Base-by-base conservation (phyloP, 495 filamentous ascomycete species). In the Rostrohypoxylon terebratum region DNA sequence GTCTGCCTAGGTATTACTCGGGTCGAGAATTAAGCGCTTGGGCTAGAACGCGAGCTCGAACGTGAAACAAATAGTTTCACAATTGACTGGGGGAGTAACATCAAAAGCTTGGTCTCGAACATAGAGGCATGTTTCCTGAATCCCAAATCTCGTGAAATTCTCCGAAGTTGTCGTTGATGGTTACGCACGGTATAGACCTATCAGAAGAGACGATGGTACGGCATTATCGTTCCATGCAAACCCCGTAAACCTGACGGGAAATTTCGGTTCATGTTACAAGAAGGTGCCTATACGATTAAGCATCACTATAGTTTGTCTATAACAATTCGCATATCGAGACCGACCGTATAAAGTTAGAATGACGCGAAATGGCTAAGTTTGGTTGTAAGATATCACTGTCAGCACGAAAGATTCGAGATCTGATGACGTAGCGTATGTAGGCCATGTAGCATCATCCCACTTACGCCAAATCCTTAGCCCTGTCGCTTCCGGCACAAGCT, bases 341-440 rank as follows among this genome's bases (percentile, higher is more conserved):
- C 40, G 50, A 64, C 68, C 63, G 59, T 23, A 51, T 45, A 59
- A 57, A 60, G 31, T 45, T 21, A 48, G 45, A 54, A 36, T 45
- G 60, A 53, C 58, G 34, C 34, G 33, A 31, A 10, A 21, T 28
- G 34, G 13, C 25, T 20, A 36, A 54, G 36, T 68, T 59, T 38
- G 47, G 63, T 42, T 68, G 60, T 73, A 64, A 73, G 36, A 73
- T 73, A 68, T 73, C 70, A 68, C 50, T 63, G 42, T 44, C 53
- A 36, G 65, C 33, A 51, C 54, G 44, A 68, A 42, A 44, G 70
- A 73, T 68, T 31, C 69, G 65, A 73, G 65, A 68, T 68, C 70
- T 60, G 16, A 63, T 73, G 70, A 73, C 70, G 70, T 73, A 73
- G 70, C 20, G 28, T 23, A 57, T 54, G 53, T 68, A 59, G 60